Evolutionary conservation across 2,329 filamentous ascomycete genomes (phyloP), one percentile per base, ranked within the genome.

Genomic region (Amesomyces nigricolor): DNA sequence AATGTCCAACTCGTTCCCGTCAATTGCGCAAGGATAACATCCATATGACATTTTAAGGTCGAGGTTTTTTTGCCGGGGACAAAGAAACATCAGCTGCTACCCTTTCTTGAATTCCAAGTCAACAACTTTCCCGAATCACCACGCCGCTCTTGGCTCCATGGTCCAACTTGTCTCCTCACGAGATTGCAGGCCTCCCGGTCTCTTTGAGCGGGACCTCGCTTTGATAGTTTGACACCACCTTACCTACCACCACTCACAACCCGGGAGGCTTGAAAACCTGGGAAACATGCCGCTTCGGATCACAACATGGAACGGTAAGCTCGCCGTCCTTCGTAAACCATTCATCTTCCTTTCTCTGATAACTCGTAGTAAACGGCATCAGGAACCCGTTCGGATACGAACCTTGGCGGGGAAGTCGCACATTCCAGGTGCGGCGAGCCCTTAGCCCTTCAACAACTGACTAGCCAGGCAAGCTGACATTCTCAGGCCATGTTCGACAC

Each of bases 401-500:
- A 66, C 89, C 88, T 81, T 92, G 88, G 89, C 78, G 85, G 61
- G 81, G 85, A 58, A 82, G 82, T 50, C 80, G 82, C 62, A 85
- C 82, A 2, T 91, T 88, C 64, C 78, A 86, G 71, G 87, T 87
- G 67, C 17, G 32, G 13, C 11, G 7, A 9, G 22, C 26, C 13
- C 6, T 47, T 30, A 48, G 65, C 19, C 19, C 17, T 50, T 11
- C 14, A 11, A 19, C 17, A 7, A 29, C n/a, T 22, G 22, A 26
- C 10, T 29, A 26, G 22, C 22, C 22, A 26, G 22, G 22, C 14
- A 30, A 19, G 0, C 42, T 57, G 16, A 56, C 51, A 47, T 16
- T 30, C 22, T 35, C 57, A 89, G 86, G 80, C 86, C 62, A 97
- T 97, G 94, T 97, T 99, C 72, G 89, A 96, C 63, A 88, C 87